Conservation (phyloP, 805 yeast species). For the Metschnikowia shivogae region DNA sequence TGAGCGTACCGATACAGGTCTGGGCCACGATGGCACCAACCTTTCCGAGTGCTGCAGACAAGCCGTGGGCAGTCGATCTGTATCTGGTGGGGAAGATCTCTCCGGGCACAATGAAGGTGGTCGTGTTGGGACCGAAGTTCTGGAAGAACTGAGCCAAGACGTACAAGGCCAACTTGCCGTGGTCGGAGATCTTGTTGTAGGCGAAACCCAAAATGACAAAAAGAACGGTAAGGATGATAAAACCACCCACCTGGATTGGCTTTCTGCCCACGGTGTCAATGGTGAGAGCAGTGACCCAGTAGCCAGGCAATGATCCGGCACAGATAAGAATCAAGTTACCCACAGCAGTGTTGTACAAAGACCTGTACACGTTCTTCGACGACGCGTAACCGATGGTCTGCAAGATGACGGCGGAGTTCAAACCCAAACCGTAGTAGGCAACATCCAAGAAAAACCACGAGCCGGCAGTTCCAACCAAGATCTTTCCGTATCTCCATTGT, state of each 20-base stretch:
- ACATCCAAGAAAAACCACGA: constrained; percentile 89
- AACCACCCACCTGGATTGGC: constrained; percentile 75
- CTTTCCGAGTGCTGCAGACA: constrained; percentile 90
- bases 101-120: constrained; percentile 88
- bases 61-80: constrained; percentile 94
- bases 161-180: constrained; percentile 72
- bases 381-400: constrained; percentile 82
- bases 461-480: constrained; percentile 84
- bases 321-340: constrained; percentile 90
- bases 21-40: constrained; percentile 92
- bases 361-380: constrained; percentile 61
- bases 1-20: constrained; percentile 79
- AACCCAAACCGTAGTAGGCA: constrained; percentile 85
- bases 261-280: constrained; percentile 82
- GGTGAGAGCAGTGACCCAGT: constrained; percentile 81
- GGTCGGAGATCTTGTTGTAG: constrained; percentile 62
- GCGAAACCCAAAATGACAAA: constrained; percentile 83
- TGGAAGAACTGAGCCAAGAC: constrained; percentile 81
- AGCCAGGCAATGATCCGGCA: constrained; percentile 95
- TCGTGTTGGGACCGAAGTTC: constrained; percentile 91
- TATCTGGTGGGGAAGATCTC: constrained; percentile 92
- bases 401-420: constrained; percentile 76
- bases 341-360: constrained; percentile 73
- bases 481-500: constrained; percentile 85
- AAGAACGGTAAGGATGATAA: constrained; percentile 62